Evolutionary conservation across 1,139 yeast species (phyloP), one percentile per base, ranked within the genome.

Genomic region (Suhomyces bolitotheri): DNA sequence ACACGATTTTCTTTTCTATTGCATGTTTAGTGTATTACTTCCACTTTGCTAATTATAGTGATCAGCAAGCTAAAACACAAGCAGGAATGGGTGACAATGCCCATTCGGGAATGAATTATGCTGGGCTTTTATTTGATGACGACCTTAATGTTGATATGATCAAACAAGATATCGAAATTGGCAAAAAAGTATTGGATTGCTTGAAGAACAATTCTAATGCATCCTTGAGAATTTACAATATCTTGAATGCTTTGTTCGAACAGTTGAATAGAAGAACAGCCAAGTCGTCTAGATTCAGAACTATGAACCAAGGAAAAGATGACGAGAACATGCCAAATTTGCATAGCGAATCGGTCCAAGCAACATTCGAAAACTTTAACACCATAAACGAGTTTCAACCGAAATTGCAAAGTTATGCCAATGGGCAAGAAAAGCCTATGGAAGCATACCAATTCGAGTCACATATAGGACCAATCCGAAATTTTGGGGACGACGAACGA

Each of bases 1-100:
- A 89, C 57, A 87, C 96, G 0, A 83, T 89, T n/a, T 89, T 89
- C 57, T 89, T 87, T 56, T 82, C 95, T 3, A 89, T 89, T 37
- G 95, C 96, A 0, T 86, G 95, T 49, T 68, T 89, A 50, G 80
- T 87, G 7, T 89, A 84, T 53, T 89, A 87, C 54, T 85, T 81
- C 40, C 96, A 87, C 58, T 94, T 85, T 57, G 75, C 75, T 4
- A 67, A 69, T 46, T 65, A 66, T 47, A 56, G 59, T 27, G 42
- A 46, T 15, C 55, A 57, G 7, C 48, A 17, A 12, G 16, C 26
- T 9, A 27, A 17, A 8, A 10, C 9, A 3, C 26, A 26, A 16
- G 13, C 23, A 2, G 20, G 8, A 17, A 17, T 8, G 8, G 20
- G 20, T 7, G 8, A 7, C 8, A 17, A 17, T 8, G 8, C 6